phyloP scores from a whole-genome alignment of 2,329 filamentous ascomycete species.

The Colletotrichum navitas region DNA sequence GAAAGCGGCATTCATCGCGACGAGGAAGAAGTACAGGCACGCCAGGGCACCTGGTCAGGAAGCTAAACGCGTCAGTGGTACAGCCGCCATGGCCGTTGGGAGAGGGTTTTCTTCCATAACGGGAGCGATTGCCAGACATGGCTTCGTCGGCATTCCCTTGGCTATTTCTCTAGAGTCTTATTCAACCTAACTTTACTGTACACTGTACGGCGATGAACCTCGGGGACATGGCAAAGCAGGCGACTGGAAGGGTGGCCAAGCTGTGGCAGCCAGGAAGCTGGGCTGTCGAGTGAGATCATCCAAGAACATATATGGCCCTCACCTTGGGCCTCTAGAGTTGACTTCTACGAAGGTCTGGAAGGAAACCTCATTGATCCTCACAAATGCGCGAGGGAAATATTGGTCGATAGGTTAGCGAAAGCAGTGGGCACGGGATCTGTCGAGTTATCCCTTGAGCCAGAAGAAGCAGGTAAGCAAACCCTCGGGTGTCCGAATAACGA shows the following conservation, averaged over 20 bases:
- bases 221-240: constrained; percentile 49
- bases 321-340: constrained; percentile 41
- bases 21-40: no score
- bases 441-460: constrained; percentile 44
- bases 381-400: constrained; percentile 50
- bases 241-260: constrained; percentile 50
- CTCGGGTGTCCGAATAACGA: constrained; percentile 7
- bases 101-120: constrained; percentile 46
- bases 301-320: neutral
- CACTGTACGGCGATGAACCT: constrained; percentile 53
- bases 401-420: constrained; percentile 49
- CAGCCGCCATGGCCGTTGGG: constrained; percentile 16
- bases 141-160: constrained; percentile 52
- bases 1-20: no score
- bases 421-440: constrained; percentile 51
- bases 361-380: constrained; percentile 49
- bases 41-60: no score
- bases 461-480: constrained; percentile 45
- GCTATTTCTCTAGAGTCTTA: constrained; percentile 55
- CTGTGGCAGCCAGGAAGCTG: constrained; percentile 48
- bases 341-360: constrained; percentile 50
- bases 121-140: constrained; percentile 49
- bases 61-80: neutral
- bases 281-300: neutral
- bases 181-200: no score